phyloP scores from a whole-genome alignment of 768 basidiomycete species.

The Botryobasidium botryosum region DNA sequence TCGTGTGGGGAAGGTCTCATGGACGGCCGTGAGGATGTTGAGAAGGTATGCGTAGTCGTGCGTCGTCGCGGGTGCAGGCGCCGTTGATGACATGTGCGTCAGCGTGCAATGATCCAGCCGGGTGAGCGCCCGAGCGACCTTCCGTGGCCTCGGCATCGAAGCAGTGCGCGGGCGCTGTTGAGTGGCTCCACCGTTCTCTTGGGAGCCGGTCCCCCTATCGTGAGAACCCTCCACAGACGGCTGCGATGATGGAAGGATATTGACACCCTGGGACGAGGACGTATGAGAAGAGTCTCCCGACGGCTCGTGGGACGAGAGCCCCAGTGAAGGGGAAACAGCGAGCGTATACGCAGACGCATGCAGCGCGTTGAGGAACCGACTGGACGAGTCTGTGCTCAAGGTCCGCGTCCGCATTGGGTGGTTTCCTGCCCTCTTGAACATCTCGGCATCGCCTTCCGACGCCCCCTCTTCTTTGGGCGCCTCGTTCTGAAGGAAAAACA shows the following conservation, averaged over 20 bases:
- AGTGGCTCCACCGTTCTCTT: neutral
- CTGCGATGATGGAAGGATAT: conserved; percentile 20
- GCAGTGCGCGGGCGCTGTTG: neutral
- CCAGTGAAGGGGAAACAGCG: conserved; percentile 51
- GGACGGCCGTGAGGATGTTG: conserved; percentile 45
- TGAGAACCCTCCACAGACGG: neutral
- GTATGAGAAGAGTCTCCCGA: conserved; percentile 20
- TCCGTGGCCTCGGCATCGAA: neutral
- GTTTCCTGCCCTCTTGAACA: conserved; percentile 15
- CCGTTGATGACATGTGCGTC: conserved; percentile 12
- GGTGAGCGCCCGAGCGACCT: conserved; percentile 10
- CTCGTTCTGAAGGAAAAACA: conserved; percentile 62
- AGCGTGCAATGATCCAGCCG: conserved; percentile 14
- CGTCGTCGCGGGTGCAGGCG: conserved; percentile 34
- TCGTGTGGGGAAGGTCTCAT: conserved; percentile 56
- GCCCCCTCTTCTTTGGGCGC: conserved; percentile 40
- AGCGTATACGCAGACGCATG: conserved; percentile 71
- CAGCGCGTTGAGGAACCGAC: conserved; percentile 58
- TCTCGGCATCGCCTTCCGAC: conserved; percentile 30
- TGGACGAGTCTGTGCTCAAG: conserved; percentile 34
- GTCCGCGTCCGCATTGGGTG: conserved; percentile 2
- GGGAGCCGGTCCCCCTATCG: neutral
- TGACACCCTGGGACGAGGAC: conserved; percentile 26
- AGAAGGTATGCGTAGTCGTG: conserved; percentile 63
- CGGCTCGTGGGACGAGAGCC: conserved; percentile 18